Evolutionary conservation across 768 basidiomycete genomes (phyloP).

Genomic region (Lentinula aciculospora): DNA sequence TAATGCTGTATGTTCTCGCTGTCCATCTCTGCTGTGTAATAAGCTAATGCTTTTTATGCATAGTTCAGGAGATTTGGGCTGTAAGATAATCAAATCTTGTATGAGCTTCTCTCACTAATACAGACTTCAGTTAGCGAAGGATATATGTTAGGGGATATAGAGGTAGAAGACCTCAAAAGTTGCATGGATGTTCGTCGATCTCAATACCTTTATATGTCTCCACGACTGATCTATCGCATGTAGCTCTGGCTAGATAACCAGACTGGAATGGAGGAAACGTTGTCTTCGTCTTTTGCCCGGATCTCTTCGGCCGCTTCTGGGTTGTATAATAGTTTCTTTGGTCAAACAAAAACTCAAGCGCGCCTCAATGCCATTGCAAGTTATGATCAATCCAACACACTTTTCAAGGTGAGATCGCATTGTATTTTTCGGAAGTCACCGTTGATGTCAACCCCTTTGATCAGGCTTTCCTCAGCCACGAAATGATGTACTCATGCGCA

Average conservation of each 20-base stretch:
- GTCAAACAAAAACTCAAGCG: conserved; percentile 67
- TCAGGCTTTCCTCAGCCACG: conserved; percentile 73
- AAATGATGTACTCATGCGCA: conserved; percentile 95
- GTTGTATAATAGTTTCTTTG: conserved; percentile 67
- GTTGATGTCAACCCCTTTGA: conserved; percentile 1
- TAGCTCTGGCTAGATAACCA: conserved; percentile 69
- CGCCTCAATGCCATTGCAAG: conserved; percentile 80
- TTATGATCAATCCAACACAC: conserved; percentile 88
- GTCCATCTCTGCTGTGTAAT: neutral
- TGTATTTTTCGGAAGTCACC: neutral
- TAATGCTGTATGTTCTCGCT: conserved; percentile 44
- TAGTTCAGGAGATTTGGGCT: conserved; percentile 59
- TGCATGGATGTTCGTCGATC: conserved; percentile 52
- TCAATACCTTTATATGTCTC: neutral
- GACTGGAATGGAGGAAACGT: conserved; percentile 48
- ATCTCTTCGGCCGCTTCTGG: conserved; percentile 54
- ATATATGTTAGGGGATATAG: conserved; percentile 67
- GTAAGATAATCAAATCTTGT: conserved; percentile 29
- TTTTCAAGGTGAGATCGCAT: conserved; percentile 59
- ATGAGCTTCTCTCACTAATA: conserved; percentile 1
- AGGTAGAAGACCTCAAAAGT: conserved; percentile 53
- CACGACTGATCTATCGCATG: neutral
- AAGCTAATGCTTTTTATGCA: conserved; percentile 16
- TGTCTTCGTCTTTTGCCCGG: conserved; percentile 51
- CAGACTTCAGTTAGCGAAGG: conserved; percentile 58